Base-by-base conservation (phyloP, 1,139 yeast species). In the Candida mesenterica region DNA sequence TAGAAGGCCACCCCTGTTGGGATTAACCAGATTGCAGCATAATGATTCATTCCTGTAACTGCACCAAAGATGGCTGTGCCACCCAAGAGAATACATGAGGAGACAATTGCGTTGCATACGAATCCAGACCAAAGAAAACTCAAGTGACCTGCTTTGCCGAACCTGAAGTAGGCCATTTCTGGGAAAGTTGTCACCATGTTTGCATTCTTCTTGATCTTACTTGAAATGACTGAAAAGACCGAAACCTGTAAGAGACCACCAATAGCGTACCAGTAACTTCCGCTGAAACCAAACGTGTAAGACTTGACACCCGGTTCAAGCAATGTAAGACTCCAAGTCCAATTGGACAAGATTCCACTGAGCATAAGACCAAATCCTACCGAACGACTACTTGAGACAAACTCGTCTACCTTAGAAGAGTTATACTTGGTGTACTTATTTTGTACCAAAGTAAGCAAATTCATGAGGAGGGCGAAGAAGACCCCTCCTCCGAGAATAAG, bases 1-100 rank as follows among this genome's bases (percentile, higher is more conserved):
- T 68, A 70, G 17, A 67, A 49, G n/a, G 69, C 68, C 34, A 62
- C 62, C 8, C 64, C 68, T 29, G 65, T 45, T 3, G 72, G 71
- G 26, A 67, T 46, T 26, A 67, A 46, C 44, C 61, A 55, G 12
- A 61, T 48, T 2, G 68, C 58, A 13, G 70, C 70, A 40, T 64
- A 59, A 24, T 47, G 50, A 40, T 58, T 55, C 49, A 67, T 61
- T 6, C 68, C 68, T 10, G 71, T 62, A 12, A 62, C 55, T 10
- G 66, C 68, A 31, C 50, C 38, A 32, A 65, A 56, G 2, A 62
- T 68, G 6, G 65, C 59, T 13, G 62, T 55, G 5, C 72, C 72
- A 25, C 68, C 69, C n/a, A 65, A 40, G 13, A 67, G 46, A 30
- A 66, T 60, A 48, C 68, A 61, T 4, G 67, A 48, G 28, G 66